These are phyloP conservation scores for Leccinum insolens DNA, from an alignment of 1,284 basidiomycete genomes.

Conservation along the genomic window DNA sequence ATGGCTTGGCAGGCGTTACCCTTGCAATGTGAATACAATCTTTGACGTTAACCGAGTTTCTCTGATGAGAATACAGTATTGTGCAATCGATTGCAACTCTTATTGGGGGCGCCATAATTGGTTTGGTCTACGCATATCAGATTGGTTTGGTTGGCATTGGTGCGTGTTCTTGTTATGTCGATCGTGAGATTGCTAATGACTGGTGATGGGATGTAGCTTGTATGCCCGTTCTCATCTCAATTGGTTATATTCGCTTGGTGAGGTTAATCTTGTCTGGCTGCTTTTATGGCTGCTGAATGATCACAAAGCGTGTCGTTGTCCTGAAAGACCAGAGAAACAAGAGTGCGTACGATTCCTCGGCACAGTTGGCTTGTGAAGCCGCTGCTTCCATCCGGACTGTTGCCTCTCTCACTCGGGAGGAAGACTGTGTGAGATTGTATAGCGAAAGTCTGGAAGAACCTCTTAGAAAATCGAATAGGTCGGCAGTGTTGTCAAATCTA, in stretches of 20 bases:
- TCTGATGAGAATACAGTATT: conserved; percentile 49
- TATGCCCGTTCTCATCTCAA: conserved; percentile 81
- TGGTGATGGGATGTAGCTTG: conserved; percentile 59
- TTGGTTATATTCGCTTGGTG: conserved; percentile 87
- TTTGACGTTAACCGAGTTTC: neutral
- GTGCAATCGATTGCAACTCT: conserved; percentile 81
- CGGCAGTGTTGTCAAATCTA: conserved; percentile 72
- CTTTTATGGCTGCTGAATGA: neutral
- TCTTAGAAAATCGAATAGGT: conserved; percentile 64
- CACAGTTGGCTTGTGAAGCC: conserved; percentile 92
- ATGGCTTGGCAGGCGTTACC: conserved; percentile 88
- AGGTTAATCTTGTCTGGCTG: conserved; percentile 29
- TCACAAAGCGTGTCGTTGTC: neutral
- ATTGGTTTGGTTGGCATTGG: conserved; percentile 76
- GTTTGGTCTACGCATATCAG: conserved; percentile 83
- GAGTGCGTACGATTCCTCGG: conserved; percentile 56
- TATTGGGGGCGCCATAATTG: conserved; percentile 76
- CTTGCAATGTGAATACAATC: conserved; percentile 58
- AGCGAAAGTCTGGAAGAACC: conserved; percentile 75
- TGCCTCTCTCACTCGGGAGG: conserved; percentile 86
- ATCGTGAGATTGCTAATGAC: conserved; percentile 19
- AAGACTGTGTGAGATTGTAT: conserved; percentile 77
- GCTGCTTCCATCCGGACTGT: conserved; percentile 93
- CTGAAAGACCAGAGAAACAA: neutral
- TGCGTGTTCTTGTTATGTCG: conserved; percentile 34